Conservation (phyloP, 1,139 yeast genomes). For the Saccharomycopsis crataegensis region DNA sequence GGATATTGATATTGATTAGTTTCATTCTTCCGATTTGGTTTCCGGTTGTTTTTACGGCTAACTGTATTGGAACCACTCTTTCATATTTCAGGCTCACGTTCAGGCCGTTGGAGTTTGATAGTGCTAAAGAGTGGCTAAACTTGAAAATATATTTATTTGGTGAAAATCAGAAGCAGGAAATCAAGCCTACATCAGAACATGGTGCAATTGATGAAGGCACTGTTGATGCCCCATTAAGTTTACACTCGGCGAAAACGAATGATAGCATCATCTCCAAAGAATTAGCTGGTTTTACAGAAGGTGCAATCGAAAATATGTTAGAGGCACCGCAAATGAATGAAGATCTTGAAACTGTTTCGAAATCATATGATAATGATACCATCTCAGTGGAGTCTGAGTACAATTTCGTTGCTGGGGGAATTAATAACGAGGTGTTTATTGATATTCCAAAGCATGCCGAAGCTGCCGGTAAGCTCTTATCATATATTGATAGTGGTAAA, state of each 20-base stretch:
- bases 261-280: conserved; percentile 16
- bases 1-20: conserved; percentile 30
- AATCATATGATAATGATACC: background rate
- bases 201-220: conserved; percentile 20
- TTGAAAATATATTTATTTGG: no score
- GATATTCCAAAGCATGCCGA: conserved; percentile 7
- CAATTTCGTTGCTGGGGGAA: conserved; percentile 8
- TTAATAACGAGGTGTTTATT: conserved; percentile 8
- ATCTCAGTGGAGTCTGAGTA: background rate
- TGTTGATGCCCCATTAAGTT: background rate
- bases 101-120: conserved; percentile 20
- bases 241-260: background rate
- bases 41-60: conserved; percentile 42
- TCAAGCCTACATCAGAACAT: conserved; percentile 11
- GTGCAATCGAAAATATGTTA: conserved; percentile 26
- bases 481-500: conserved; percentile 10
- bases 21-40: conserved; percentile 46
- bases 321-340: conserved; percentile 20
- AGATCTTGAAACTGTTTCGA: conserved; percentile 19
- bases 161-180: no score
- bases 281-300: conserved; percentile 27
- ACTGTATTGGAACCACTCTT: conserved; percentile 31
- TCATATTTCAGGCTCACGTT: conserved; percentile 23
- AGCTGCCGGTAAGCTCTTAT: conserved; percentile 15
- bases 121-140: conserved; percentile 18